phyloP scores from a whole-genome alignment of 495 filamentous ascomycete species.

The Penicillium subrubescens region DNA sequence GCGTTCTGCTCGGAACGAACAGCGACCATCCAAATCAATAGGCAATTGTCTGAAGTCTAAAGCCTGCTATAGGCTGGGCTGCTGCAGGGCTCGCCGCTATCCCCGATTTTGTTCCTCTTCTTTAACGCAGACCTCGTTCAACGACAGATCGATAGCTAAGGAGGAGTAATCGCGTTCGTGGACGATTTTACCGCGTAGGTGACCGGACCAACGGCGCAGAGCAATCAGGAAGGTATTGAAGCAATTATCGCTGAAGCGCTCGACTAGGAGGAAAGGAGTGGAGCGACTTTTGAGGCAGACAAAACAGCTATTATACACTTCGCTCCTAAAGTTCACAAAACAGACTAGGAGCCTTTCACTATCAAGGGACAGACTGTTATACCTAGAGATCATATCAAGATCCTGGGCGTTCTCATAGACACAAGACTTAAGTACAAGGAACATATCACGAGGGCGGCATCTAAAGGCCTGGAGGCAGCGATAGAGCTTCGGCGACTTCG shows the following conservation, averaged over 20 bases:
- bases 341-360: slow-evolving; percentile 24
- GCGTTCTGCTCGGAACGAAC: slow-evolving; percentile 31
- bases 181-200: slow-evolving; percentile 10
- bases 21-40: slow-evolving; percentile 19
- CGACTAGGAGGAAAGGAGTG: slow-evolving; percentile 26
- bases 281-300: slow-evolving; percentile 31
- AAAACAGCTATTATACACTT: slow-evolving; percentile 34
- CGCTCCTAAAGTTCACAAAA: slow-evolving; percentile 23
- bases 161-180: slow-evolving; percentile 23
- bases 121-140: slow-evolving; percentile 35
- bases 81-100: slow-evolving; percentile 35
- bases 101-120: slow-evolving; percentile 36
- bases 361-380: slow-evolving; percentile 29
- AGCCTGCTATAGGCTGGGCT: slow-evolving; percentile 23
- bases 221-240: slow-evolving; percentile 24
- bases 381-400: slow-evolving; percentile 13
- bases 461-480: slow-evolving; percentile 28
- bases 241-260: slow-evolving; percentile 22
- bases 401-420: not conserved
- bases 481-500: slow-evolving; percentile 29
- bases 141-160: slow-evolving; percentile 16
- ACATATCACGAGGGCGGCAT: slow-evolving; percentile 21
- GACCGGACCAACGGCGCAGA: slow-evolving; percentile 17
- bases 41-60: slow-evolving; percentile 16
- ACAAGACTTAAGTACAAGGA: slow-evolving; percentile 12